Conservation (phyloP, 2,329 filamentous ascomycete genomes). For the Hypoxylon sp. region DNA sequence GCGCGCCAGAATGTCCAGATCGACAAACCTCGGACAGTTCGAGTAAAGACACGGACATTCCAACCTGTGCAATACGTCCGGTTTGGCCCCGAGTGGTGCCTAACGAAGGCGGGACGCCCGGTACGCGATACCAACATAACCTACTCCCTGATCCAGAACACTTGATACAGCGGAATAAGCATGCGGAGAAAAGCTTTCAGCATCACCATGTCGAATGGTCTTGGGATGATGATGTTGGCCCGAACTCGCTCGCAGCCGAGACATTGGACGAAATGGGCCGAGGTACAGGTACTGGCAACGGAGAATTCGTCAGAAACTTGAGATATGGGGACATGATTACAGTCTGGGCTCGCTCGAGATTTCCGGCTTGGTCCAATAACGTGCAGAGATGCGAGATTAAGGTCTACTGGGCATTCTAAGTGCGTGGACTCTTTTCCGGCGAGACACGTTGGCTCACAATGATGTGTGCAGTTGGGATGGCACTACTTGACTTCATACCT, state of each 20-base stretch:
- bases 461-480: background rate
- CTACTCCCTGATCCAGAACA: conserved; percentile 54
- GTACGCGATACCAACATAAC: conserved; percentile 55
- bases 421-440: background rate
- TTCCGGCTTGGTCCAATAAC: conserved; percentile 66
- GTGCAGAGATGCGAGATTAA: conserved; percentile 65
- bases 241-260: conserved; percentile 57
- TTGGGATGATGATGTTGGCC: conserved; percentile 62
- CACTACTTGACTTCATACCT: background rate
- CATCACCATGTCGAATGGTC: conserved; percentile 67
- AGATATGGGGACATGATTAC: conserved; percentile 72
- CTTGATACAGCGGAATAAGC: conserved; percentile 64
- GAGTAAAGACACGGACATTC: conserved; percentile 27
- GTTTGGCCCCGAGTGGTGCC: conserved; percentile 47
- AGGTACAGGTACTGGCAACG: conserved; percentile 64
- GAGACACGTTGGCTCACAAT: background rate
- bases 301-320: conserved; percentile 68
- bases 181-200: conserved; percentile 53
- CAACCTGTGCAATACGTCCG: conserved; percentile 50
- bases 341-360: conserved; percentile 71
- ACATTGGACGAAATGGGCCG: conserved; percentile 60
- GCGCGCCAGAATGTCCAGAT: conserved; percentile 38
- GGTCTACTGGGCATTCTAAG: conserved; percentile 70
- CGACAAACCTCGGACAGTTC: conserved; percentile 18
- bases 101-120: conserved; percentile 27